Conservation (phyloP, 257 asterid genomes). For the Solanum microdontum region DNA sequence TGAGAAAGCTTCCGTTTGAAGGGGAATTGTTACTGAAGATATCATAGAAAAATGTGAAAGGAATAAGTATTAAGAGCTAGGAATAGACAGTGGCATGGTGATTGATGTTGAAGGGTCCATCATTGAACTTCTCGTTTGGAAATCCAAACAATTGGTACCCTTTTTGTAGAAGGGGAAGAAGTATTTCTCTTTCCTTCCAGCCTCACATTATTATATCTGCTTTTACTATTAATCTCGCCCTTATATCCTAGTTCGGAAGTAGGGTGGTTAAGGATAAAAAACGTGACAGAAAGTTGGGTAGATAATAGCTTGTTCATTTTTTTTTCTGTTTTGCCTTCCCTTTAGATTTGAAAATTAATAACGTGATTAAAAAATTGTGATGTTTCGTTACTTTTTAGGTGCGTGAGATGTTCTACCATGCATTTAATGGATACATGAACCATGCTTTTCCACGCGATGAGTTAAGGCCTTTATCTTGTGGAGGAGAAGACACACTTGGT, state of each 20-base stretch:
- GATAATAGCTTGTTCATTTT: neutral
- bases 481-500: constrained; percentile 96
- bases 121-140: neutral
- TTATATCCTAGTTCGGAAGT: neutral
- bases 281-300: neutral
- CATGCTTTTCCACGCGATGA: constrained; percentile 92
- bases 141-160: neutral
- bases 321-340: neutral
- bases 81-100: neutral
- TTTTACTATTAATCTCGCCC: neutral
- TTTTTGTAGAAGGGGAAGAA: neutral
- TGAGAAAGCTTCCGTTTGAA: neutral
- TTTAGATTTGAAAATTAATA: neutral
- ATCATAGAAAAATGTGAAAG: neutral
- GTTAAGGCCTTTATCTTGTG: constrained; percentile 87
- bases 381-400: constrained; percentile 30
- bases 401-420: constrained; percentile 92
- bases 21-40: neutral
- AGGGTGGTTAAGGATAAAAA: neutral
- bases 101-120: neutral
- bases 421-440: constrained; percentile 87
- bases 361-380: neutral
- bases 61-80: neutral
- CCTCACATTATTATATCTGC: neutral
- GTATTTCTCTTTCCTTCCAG: neutral